Evolutionary conservation across 306 rosid species (phyloP).

Genomic region (Amphicarpaea edgeworthii): DNA sequence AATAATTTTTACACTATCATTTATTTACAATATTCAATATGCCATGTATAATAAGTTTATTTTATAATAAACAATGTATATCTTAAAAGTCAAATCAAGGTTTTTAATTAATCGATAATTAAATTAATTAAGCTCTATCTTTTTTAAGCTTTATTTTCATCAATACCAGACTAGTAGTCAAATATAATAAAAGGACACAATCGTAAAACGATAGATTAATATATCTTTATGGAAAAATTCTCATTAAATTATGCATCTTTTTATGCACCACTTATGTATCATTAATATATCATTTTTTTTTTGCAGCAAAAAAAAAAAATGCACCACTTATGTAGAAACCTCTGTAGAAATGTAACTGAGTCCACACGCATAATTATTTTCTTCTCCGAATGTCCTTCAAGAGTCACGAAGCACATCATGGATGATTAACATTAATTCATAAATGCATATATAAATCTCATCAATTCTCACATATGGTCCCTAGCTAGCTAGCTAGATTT

Average conservation of each 20-base stretch:
- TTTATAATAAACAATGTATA: too few species aligned
- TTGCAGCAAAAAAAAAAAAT: too few species aligned
- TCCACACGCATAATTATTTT: slow-evolving; percentile 24
- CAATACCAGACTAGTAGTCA: not conserved
- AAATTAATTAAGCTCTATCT: too few species aligned
- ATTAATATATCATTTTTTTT: too few species aligned
- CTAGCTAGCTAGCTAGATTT: not conserved
- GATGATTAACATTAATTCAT: slow-evolving; percentile 13
- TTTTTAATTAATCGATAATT: too few species aligned
- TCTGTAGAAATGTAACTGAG: slow-evolving; percentile 6
- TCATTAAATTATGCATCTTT: not conserved
- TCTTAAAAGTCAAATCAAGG: too few species aligned
- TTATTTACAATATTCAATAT: too few species aligned
- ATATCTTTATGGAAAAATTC: not conserved
- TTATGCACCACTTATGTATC: not conserved
- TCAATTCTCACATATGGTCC: slow-evolving; percentile 3
- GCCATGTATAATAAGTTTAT: too few species aligned
- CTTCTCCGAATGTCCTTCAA: not conserved
- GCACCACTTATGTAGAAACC: not conserved
- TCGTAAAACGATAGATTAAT: not conserved
- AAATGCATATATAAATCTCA: not conserved
- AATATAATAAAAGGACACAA: not conserved
- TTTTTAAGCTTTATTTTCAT: too few species aligned
- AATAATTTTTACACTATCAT: too few species aligned
- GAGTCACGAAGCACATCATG: slow-evolving; percentile 33